Conservation (phyloP, 2,329 filamentous ascomycete genomes). For the Ophiosphaerella narmari region DNA sequence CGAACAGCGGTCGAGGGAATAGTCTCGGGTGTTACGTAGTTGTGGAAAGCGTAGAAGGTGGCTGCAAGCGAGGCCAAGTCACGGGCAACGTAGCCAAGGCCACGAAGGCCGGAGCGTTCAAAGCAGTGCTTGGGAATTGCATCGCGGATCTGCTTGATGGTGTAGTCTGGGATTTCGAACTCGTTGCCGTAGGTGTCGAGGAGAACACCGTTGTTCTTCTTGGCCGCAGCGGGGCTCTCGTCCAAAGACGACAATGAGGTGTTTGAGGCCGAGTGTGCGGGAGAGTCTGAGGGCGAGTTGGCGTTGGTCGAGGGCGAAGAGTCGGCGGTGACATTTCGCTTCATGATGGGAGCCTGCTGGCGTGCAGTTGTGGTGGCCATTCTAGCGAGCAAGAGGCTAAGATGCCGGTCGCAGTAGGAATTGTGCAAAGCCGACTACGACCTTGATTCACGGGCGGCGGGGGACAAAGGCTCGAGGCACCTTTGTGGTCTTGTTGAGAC, state of each 20-base stretch:
- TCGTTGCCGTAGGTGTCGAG: conserved; percentile 93
- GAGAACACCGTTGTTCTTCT: conserved; percentile 63
- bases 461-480: not conserved
- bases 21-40: conserved; percentile 82
- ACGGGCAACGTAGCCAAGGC: conserved; percentile 81
- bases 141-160: conserved; percentile 95
- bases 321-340: conserved; percentile 55
- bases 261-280: conserved; percentile 71
- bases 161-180: conserved; percentile 92
- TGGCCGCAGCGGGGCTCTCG: conserved; percentile 56
- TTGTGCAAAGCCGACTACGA: not conserved
- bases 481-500: conserved; percentile 27
- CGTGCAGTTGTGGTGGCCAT: conserved; percentile 59
- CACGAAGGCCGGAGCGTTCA: conserved; percentile 76
- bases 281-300: conserved; percentile 64
- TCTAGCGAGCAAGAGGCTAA: not conserved
- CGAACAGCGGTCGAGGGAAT: conserved; percentile 73
- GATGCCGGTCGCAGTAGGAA: conserved; percentile 1
- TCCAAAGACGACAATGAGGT: conserved; percentile 91
- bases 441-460: not conserved
- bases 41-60: conserved; percentile 89
- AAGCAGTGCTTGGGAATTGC: conserved; percentile 98
- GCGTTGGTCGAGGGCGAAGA: conserved; percentile 57
- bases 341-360: conserved; percentile 54
- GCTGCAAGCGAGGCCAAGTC: conserved; percentile 73